Evolutionary conservation across 805 yeast species (phyloP).

Genomic region (Saturnispora kantuleensis): DNA sequence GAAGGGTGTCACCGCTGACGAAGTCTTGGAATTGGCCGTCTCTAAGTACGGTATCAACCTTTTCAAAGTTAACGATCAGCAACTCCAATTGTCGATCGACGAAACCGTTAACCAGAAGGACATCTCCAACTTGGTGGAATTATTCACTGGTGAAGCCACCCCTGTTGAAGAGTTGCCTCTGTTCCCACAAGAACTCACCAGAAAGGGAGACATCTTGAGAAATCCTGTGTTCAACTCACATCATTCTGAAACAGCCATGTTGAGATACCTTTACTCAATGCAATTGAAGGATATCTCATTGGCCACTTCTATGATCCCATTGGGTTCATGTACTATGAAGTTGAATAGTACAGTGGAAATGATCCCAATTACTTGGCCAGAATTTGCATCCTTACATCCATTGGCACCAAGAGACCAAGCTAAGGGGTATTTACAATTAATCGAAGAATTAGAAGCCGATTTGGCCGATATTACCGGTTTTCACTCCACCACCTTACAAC

Average conservation of each 20-base stretch:
- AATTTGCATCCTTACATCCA: conserved; percentile 81
- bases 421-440: conserved; percentile 70
- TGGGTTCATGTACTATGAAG: conserved; percentile 98
- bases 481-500: conserved; percentile 83
- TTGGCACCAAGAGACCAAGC: conserved; percentile 88
- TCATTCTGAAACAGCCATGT: conserved; percentile 92
- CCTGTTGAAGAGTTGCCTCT: conserved; percentile 32
- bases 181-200: conserved; percentile 38
- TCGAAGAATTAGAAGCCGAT: conserved; percentile 71
- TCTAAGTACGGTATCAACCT: conserved; percentile 60
- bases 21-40: conserved; percentile 48
- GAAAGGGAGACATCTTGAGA: conserved; percentile 52
- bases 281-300: conserved; percentile 86
- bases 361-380: conserved; percentile 93
- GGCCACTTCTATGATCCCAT: conserved; percentile 94
- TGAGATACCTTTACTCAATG: conserved; percentile 76
- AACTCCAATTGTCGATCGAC: conserved; percentile 78
- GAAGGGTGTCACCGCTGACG: conserved; percentile 41
- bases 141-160: conserved; percentile 42
- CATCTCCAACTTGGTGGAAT: conserved; percentile 41
- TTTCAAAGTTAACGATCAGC: conserved; percentile 50
- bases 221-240: conserved; percentile 76
- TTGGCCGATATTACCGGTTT: conserved; percentile 90
- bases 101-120: conserved; percentile 70
- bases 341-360: conserved; percentile 91